Evolutionary conservation across 768 basidiomycete species (phyloP).

Genomic region (Tylopilus sp.): DNA sequence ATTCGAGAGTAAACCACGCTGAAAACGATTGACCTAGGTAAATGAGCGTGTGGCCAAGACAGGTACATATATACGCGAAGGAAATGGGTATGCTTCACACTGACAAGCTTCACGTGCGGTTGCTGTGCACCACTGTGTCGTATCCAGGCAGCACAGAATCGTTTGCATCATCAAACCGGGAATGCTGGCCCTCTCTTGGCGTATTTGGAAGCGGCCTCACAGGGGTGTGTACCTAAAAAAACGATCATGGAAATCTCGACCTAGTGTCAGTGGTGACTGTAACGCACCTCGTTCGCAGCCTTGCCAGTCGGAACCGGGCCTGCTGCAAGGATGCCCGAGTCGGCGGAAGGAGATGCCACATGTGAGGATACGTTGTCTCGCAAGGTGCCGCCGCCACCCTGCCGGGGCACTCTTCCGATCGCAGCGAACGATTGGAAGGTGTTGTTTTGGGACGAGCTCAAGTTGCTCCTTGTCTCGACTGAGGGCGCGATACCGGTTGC

Average conservation of each 20-base stretch:
- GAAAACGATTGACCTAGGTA: not conserved
- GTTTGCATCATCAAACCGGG: not conserved
- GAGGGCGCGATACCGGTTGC: conserved; percentile 9
- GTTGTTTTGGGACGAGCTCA: not conserved
- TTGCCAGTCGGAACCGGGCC: not conserved
- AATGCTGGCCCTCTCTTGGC: not conserved
- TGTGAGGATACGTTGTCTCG: not conserved
- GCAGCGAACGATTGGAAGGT: not conserved
- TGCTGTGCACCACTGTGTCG: conserved; percentile 9
- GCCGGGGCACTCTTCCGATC: not conserved
- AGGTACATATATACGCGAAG: not conserved
- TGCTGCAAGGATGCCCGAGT: not conserved
- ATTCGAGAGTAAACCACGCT: not conserved
- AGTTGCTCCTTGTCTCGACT: conserved; percentile 1
- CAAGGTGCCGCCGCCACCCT: not conserved
- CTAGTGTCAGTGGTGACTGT: no score
- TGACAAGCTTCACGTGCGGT: not conserved
- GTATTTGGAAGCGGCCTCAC: conserved; percentile 8
- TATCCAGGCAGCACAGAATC: conserved; percentile 15
- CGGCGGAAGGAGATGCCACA: not conserved
- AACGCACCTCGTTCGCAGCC: conserved; percentile 9
- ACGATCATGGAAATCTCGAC: not conserved
- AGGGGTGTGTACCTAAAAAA: conserved; percentile 2
- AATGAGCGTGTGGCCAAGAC: not conserved
- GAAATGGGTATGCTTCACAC: no score